Evolutionary conservation across 352 stramenopile genomes (phyloP).

Genomic region (Pythium oligandrum): DNA sequence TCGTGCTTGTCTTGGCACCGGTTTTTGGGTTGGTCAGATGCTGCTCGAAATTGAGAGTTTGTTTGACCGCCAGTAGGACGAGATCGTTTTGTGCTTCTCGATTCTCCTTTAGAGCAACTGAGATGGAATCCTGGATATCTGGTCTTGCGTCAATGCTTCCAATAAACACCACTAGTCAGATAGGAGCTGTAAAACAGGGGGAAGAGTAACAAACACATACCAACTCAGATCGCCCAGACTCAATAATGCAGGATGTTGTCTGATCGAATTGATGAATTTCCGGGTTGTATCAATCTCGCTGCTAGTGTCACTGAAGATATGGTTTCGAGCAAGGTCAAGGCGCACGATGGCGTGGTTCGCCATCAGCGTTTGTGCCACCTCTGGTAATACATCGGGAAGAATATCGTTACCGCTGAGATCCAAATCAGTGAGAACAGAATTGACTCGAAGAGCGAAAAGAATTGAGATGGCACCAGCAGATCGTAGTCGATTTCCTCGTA

Average conservation of each 20-base stretch:
- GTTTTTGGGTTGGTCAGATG: no score
- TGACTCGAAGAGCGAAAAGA: conserved; percentile 15
- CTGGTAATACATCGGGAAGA: conserved; percentile 14
- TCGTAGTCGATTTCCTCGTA: conserved; percentile 27
- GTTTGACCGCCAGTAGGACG: conserved; percentile 7
- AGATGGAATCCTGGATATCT: no score
- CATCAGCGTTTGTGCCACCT: conserved; percentile 10
- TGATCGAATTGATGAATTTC: not conserved
- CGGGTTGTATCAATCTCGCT: not conserved
- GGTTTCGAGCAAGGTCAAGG: conserved; percentile 12
- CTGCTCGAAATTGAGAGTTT: conserved; percentile 1
- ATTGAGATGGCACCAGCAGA: conserved; percentile 24
- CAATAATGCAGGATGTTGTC: conserved; percentile 1
- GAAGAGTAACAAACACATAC: not conserved
- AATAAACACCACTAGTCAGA: not conserved
- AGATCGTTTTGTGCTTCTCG: not conserved
- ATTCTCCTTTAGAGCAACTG: no score
- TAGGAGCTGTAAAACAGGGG: not conserved
- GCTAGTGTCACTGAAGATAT: not conserved
- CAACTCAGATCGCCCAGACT: conserved; percentile 5
- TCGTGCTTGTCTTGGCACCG: not conserved
- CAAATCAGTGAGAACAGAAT: conserved; percentile 24
- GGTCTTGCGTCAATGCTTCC: not conserved
- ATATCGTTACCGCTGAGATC: conserved; percentile 36
- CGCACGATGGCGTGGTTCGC: conserved; percentile 6